Conservation (phyloP, 2,329 filamentous ascomycete genomes). For the Penicillium sp. region DNA sequence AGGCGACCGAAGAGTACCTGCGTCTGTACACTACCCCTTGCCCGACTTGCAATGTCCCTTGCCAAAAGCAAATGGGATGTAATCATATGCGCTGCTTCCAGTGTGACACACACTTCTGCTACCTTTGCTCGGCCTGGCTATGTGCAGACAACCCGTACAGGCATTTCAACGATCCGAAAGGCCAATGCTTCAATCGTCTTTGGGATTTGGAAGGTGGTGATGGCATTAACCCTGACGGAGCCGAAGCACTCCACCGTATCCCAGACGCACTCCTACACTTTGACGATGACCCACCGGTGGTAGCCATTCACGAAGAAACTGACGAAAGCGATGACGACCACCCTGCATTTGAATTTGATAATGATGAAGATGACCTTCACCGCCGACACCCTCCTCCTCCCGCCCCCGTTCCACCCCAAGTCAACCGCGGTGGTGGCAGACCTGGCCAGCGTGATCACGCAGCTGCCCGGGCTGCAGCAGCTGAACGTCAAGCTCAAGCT, state of each 20-base stretch:
- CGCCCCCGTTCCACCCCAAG: slow-evolving; percentile 40
- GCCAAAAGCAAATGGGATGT: slow-evolving; percentile 89
- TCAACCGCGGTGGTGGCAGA: slow-evolving; percentile 29
- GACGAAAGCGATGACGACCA: slow-evolving; percentile 30
- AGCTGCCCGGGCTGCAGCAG: slow-evolving; percentile 37
- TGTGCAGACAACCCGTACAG: slow-evolving; percentile 75
- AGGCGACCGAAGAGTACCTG: slow-evolving; percentile 82
- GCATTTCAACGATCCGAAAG: slow-evolving; percentile 75
- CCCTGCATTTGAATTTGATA: slow-evolving; percentile 25
- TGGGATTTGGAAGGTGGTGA: slow-evolving; percentile 90
- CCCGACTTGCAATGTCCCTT: slow-evolving; percentile 79
- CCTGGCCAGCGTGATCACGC: slow-evolving; percentile 30
- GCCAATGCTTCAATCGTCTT: slow-evolving; percentile 75
- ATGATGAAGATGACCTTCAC: slow-evolving; percentile 26
- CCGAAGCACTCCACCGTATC: slow-evolving; percentile 42
- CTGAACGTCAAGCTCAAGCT: slow-evolving; percentile 40
- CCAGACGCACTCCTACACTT: slow-evolving; percentile 39
- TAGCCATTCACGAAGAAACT: slow-evolving; percentile 11
- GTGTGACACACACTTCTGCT: slow-evolving; percentile 92
- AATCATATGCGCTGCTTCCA: slow-evolving; percentile 95
- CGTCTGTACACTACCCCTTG: slow-evolving; percentile 78
- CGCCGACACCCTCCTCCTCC: slow-evolving; percentile 39
- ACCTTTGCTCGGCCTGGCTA: slow-evolving; percentile 87
- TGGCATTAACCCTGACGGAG: slow-evolving; percentile 44
- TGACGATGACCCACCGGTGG: slow-evolving; percentile 27